Evolutionary conservation across 2,329 filamentous ascomycete genomes (phyloP).

Genomic region (Curvularia sp.): DNA sequence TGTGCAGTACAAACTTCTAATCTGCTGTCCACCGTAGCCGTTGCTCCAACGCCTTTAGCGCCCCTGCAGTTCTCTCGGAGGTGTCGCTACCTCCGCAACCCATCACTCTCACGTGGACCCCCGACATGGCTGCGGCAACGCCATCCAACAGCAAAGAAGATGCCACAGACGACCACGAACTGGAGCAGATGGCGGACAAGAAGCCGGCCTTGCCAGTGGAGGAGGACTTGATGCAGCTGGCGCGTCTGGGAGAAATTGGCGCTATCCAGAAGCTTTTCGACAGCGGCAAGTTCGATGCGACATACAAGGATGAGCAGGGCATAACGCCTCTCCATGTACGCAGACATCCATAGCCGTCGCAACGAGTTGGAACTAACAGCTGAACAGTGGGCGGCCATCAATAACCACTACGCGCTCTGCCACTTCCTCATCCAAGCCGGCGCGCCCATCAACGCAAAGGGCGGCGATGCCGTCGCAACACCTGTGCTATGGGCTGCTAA

Average conservation of each 20-base stretch:
- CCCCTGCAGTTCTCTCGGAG: slow-evolving; percentile 4
- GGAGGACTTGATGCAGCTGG: slow-evolving; percentile 94
- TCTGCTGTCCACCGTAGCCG: neutral
- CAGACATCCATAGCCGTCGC: neutral
- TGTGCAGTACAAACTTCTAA: neutral
- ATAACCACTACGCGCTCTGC: slow-evolving; percentile 97
- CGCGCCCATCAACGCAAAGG: slow-evolving; percentile 92
- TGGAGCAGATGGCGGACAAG: slow-evolving; percentile 48
- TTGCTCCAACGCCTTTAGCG: neutral
- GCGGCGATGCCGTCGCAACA: slow-evolving; percentile 92
- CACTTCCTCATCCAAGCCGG: slow-evolving; percentile 87
- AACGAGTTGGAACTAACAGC: slow-evolving; percentile 15
- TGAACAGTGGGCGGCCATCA: slow-evolving; percentile 93
- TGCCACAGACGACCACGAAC: slow-evolving; percentile 42
- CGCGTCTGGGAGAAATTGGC: slow-evolving; percentile 82
- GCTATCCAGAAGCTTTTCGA: slow-evolving; percentile 92
- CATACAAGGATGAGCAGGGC: slow-evolving; percentile 85
- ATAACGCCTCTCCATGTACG: slow-evolving; percentile 93
- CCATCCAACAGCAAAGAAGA: slow-evolving; percentile 35
- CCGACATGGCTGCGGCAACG: slow-evolving; percentile 39
- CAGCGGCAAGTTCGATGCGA: slow-evolving; percentile 79
- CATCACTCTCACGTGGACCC: slow-evolving; percentile 22
- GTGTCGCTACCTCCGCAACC: slow-evolving; percentile 12
- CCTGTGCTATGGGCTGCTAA: slow-evolving; percentile 97
- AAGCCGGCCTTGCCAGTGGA: slow-evolving; percentile 60